phyloP scores from a whole-genome alignment of 2,329 filamentous ascomycete species.

The Harringtonia aguacate region DNA sequence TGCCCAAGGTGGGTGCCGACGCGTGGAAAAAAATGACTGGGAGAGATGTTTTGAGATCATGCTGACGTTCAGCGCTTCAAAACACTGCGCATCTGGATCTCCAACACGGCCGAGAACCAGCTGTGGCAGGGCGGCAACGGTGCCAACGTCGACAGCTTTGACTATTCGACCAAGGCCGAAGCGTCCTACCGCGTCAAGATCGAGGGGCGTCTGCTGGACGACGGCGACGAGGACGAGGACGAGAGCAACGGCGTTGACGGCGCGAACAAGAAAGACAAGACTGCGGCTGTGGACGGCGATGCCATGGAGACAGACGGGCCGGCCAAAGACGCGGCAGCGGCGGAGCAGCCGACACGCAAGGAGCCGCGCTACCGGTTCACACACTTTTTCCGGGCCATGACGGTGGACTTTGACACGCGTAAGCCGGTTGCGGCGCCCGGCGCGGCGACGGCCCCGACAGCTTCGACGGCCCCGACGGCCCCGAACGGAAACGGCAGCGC shows the following conservation, averaged over 20 bases:
- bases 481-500: slow-evolving; percentile 25
- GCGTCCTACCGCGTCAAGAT: slow-evolving; percentile 86
- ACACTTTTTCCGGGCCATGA: slow-evolving; percentile 74
- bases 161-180: slow-evolving; percentile 67
- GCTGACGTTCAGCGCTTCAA: slow-evolving; percentile 51
- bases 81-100: slow-evolving; percentile 87
- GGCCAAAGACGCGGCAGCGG: slow-evolving; percentile 19
- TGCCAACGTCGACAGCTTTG: slow-evolving; percentile 64
- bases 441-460: too few species aligned
- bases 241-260: slow-evolving; percentile 22
- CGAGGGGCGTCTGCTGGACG: slow-evolving; percentile 73
- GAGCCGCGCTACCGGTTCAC: slow-evolving; percentile 45
- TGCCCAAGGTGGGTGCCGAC: slow-evolving; percentile 30
- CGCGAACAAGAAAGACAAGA: neutral
- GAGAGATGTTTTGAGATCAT: slow-evolving; percentile 6
- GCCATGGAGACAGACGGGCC: slow-evolving; percentile 51
- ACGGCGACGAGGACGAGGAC: slow-evolving; percentile 45
- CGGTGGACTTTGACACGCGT: slow-evolving; percentile 59
- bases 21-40: neutral
- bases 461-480: too few species aligned
- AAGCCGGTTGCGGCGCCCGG: slow-evolving; percentile 24
- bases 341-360: slow-evolving; percentile 19
- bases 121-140: slow-evolving; percentile 70
- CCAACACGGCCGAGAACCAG: slow-evolving; percentile 89
- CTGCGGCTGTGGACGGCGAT: slow-evolving; percentile 25